Base-by-base conservation (phyloP, 2,329 filamentous ascomycete genomes). In the Teratosphaeria epicoccoides region DNA sequence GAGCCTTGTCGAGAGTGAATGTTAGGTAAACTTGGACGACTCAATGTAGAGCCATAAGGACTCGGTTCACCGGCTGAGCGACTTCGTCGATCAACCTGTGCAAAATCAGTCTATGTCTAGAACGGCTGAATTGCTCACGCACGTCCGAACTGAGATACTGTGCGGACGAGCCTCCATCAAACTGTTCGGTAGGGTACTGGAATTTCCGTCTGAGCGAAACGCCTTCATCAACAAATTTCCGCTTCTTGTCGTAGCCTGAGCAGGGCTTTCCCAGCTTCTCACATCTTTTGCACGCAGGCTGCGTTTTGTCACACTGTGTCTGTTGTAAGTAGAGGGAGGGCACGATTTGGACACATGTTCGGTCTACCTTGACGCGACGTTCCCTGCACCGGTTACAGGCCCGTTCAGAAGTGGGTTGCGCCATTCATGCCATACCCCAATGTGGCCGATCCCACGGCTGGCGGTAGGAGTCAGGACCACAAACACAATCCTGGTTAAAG, bases 161-260 rank as follows among this genome's bases (percentile, higher is more conserved):
- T n/a, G 14, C 20, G n/a, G 33, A 40, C 9, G 33, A 17, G 3
- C 33, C 33, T 17, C n/a, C 17, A 17, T 6, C 33, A 40, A 17
- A 17, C 33, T 40, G 33, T 20, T 40, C 33, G 9, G 33, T 17
- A 11, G 56, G 50, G 23, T 50, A 26, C 45, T 62, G 63, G 44
- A 61, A 66, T 52, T 66, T 66, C 56, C 59, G 62, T 14, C 64
- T 56, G 11, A 66, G 52, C 2, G 60, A 58, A 7, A 63, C 59
- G 22, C 63, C 62, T 54, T 66, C 64, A 50, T 66, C 64, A 24
- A 66, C 64, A 46, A 66, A 66, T 53, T 66, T 66, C 24, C 64
- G 60, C 46, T 65, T 66, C 61, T 66, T 66, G 57, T 66, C 64
- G 50, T 66, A 66, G 22, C 64, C 64, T 10, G 64, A 63, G 52